These are phyloP conservation scores for Glycine tomentella DNA, from an alignment of 306 rosid genomes.

Conservation along the genomic window DNA sequence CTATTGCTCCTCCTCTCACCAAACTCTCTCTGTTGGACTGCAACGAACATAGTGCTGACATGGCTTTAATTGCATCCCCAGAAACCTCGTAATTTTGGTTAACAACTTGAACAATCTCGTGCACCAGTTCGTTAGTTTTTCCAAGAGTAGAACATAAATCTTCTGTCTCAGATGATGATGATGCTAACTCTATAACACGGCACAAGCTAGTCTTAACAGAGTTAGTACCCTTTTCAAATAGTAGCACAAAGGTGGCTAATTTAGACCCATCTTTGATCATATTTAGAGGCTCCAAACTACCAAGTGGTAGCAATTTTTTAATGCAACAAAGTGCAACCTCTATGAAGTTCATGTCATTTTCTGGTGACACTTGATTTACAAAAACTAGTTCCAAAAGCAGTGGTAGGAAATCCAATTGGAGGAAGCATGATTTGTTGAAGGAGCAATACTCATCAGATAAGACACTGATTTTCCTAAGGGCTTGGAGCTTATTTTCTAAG, in stretches of 20 bases:
- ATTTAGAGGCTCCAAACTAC: slow-evolving; percentile 55
- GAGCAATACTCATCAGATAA: slow-evolving; percentile 57
- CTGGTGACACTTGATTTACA: slow-evolving; percentile 47
- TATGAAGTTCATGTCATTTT: slow-evolving; percentile 45
- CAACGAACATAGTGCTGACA: slow-evolving; percentile 58
- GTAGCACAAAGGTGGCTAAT: slow-evolving; percentile 47
- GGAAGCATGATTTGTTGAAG: slow-evolving; percentile 57
- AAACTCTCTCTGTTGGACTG: slow-evolving; percentile 57
- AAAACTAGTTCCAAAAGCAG: slow-evolving; percentile 68
- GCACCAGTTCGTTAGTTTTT: slow-evolving; percentile 50
- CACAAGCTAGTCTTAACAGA: slow-evolving; percentile 62
- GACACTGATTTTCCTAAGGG: slow-evolving; percentile 53
- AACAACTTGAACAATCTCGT: slow-evolving; percentile 50
- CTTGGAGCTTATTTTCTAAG: slow-evolving; percentile 58
- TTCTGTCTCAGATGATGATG: slow-evolving; percentile 56
- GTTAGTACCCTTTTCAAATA: slow-evolving; percentile 59
- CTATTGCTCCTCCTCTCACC: slow-evolving; percentile 62
- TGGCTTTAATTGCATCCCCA: slow-evolving; percentile 65
- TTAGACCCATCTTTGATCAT: slow-evolving; percentile 60
- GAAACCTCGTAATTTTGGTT: slow-evolving; percentile 53
- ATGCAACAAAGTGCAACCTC: slow-evolving; percentile 68
- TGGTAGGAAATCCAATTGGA: slow-evolving; percentile 73
- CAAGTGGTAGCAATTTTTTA: slow-evolving; percentile 55
- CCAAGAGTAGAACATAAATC: slow-evolving; percentile 58
- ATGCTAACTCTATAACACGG: slow-evolving; percentile 57